Evolutionary conservation across 75 land plant genomes (phyloP).

Genomic region (Larix kaempferi): DNA sequence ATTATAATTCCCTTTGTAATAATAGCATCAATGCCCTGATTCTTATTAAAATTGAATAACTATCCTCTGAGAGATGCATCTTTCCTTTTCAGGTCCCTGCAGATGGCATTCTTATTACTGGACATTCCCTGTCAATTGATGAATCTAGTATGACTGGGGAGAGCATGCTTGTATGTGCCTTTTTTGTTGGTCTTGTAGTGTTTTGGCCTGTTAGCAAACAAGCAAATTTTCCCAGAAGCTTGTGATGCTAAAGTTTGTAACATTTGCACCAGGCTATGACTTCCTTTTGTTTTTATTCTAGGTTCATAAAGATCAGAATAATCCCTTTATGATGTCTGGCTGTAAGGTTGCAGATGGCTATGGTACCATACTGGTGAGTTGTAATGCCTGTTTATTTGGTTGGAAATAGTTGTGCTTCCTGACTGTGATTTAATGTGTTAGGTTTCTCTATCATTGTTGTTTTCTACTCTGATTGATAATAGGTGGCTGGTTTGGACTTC

Average conservation of each 20-base stretch:
- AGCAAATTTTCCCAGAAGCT: background rate
- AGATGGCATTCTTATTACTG: constrained; percentile 66
- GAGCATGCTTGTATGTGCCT: constrained; percentile 51
- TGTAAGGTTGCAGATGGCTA: constrained; percentile 85
- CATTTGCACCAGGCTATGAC: background rate
- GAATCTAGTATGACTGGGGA: constrained; percentile 92
- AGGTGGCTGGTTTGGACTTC: too few relatives aligned
- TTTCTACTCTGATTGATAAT: too few relatives aligned
- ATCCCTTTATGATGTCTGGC: constrained; percentile 80
- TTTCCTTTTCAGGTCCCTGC: constrained; percentile 58
- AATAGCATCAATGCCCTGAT: background rate
- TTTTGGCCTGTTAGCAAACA: constrained; percentile 2
- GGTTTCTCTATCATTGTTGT: too few relatives aligned
- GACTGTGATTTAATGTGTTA: too few relatives aligned
- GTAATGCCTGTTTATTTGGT: background rate
- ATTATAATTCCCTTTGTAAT: background rate
- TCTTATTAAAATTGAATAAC: background rate
- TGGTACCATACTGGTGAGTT: constrained; percentile 75
- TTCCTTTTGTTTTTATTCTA: constrained; percentile 14
- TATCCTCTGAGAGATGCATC: background rate
- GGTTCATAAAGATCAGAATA: constrained; percentile 54
- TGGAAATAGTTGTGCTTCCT: background rate
- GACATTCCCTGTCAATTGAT: constrained; percentile 70
- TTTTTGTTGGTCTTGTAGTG: background rate
- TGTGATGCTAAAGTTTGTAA: background rate